Percentiles rank a stretch among this genome's conserved stretches.
Conservation (phyloP, 768 basidiomycete genomes). For the Daedalea quercina region DNA sequence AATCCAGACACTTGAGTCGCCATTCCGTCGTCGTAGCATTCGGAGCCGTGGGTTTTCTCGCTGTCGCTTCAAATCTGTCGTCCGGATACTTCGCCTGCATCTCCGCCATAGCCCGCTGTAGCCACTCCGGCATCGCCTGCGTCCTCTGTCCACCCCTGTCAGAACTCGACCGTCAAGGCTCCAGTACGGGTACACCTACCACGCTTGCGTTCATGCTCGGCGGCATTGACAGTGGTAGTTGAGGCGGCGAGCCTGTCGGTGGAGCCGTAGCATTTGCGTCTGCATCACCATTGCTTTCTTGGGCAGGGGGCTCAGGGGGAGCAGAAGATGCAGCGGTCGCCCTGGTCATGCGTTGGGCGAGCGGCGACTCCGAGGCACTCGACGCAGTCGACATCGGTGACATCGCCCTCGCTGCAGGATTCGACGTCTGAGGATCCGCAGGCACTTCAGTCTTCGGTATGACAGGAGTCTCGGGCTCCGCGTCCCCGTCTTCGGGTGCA, state of each 20-base stretch:
- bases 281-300: constrained; percentile 11
- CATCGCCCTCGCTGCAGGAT: constrained; percentile 41
- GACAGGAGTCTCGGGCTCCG: constrained; percentile 49
- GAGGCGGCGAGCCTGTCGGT: constrained; percentile 1
- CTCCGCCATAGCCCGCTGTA: constrained; percentile 54
- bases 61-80: constrained; percentile 76
- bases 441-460: constrained; percentile 32
- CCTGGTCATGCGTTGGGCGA: constrained; percentile 56
- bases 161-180: neutral
- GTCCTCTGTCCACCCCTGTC: neutral
- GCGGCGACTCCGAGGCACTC: constrained; percentile 66
- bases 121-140: constrained; percentile 55
- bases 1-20: constrained; percentile 88
- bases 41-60: constrained; percentile 41
- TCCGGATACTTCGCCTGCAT: constrained; percentile 72
- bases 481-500: constrained; percentile 16
- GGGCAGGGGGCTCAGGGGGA: constrained; percentile 13
- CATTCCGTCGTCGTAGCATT: constrained; percentile 66
- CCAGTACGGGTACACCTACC: constrained; percentile 6
- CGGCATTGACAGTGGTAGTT: constrained; percentile 2
- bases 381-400: constrained; percentile 72
- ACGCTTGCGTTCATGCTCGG: neutral
- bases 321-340: constrained; percentile 41
- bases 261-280: constrained; percentile 6
- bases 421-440: constrained; percentile 22